Base-by-base conservation (phyloP, 1,284 basidiomycete genomes). In the Boletus austroedulis region DNA sequence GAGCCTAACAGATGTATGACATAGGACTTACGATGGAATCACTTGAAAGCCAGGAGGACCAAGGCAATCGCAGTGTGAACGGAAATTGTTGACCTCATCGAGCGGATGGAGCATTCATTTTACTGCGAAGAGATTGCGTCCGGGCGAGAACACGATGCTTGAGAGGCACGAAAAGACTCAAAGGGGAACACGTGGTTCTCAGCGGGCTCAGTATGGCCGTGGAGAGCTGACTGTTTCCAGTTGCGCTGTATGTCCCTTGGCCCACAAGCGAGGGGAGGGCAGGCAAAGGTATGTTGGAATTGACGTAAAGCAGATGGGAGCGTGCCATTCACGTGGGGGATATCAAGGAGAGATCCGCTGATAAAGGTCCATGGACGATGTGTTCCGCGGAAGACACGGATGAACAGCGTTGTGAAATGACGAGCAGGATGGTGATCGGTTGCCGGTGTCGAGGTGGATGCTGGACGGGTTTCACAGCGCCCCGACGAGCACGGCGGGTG, bases 221-320 rank as follows among this genome's bases (percentile, higher is more conserved):
- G 68, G 70, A 67, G 62, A 69, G 65, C 32, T 53, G 59, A 54
- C 32, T 50, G 54, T 55, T 57, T 47, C 38, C 47, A 63, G 14
- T 55, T 47, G 40, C 60, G 66, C 44, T 51, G 64, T 65, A 40
- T 40, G 58, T 59, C 68, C 65, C 64, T 67, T 67, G 63, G 60
- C 67, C 69, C 67, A 68, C 61, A 72, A 71, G 68, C 70, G 70
- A 69, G 56, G 55, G 51, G 56, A 60, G 62, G 69, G 68, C 70
- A 72, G 70, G 70, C 53, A 62, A 57, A 52, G 65, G 70, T 65
- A 68, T 72, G 68, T 67, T 59, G 45, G 6, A 29, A 53, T 62
- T 69, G 70, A 69, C 68, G 68, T 69, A 69, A 69, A 59, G 55
- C 60, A 63, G 59, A 69, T 64, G 59, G 63, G 58, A 60, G 56